phyloP scores from a whole-genome alignment of 2,329 filamentous ascomycete genomes.

The Coccinonectria pachysandricola region DNA sequence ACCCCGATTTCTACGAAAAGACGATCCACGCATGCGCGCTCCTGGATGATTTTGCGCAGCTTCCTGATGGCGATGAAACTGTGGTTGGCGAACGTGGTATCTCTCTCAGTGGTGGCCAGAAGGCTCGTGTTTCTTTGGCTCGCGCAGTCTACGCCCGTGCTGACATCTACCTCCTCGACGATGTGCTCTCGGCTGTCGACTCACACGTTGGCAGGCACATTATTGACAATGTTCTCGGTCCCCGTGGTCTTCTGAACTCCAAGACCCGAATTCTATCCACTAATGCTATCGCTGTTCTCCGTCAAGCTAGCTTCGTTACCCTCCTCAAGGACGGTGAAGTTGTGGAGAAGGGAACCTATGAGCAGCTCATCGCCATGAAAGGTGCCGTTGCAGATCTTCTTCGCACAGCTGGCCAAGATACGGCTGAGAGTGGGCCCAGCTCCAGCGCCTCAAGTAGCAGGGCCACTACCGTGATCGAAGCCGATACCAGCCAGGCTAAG shows the following conservation, averaged over 20 bases:
- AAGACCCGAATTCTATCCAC: slow-evolving; percentile 93
- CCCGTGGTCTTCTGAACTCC: slow-evolving; percentile 66
- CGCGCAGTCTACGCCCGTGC: slow-evolving; percentile 91
- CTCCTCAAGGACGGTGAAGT: slow-evolving; percentile 76
- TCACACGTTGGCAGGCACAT: slow-evolving; percentile 93
- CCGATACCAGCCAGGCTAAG: slow-evolving; percentile 43
- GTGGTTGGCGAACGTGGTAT: slow-evolving; percentile 96
- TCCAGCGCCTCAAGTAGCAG: slow-evolving; percentile 40
- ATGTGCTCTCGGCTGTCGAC: slow-evolving; percentile 93
- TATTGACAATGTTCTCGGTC: slow-evolving; percentile 86
- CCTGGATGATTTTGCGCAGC: slow-evolving; percentile 76
- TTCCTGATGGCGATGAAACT: slow-evolving; percentile 93
- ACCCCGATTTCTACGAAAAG: slow-evolving; percentile 87
- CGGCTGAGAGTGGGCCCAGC: slow-evolving; percentile 31
- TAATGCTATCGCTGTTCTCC: slow-evolving; percentile 85
- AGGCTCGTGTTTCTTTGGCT: slow-evolving; percentile 83
- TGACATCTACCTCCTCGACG: slow-evolving; percentile 92
- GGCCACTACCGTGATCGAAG: slow-evolving; percentile 46
- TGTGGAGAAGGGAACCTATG: slow-evolving; percentile 80
- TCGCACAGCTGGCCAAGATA: slow-evolving; percentile 58
- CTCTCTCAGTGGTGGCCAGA: slow-evolving; percentile 90
- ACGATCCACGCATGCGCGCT: slow-evolving; percentile 88
- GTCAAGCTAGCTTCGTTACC: slow-evolving; percentile 80
- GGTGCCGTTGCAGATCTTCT: slow-evolving; percentile 80
- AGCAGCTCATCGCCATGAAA: slow-evolving; percentile 86